A percentile compares a stretch with the other conserved stretches of the same genome.
Conservation (phyloP, 140 eudicot species). For the Senecio squalidus region DNA sequence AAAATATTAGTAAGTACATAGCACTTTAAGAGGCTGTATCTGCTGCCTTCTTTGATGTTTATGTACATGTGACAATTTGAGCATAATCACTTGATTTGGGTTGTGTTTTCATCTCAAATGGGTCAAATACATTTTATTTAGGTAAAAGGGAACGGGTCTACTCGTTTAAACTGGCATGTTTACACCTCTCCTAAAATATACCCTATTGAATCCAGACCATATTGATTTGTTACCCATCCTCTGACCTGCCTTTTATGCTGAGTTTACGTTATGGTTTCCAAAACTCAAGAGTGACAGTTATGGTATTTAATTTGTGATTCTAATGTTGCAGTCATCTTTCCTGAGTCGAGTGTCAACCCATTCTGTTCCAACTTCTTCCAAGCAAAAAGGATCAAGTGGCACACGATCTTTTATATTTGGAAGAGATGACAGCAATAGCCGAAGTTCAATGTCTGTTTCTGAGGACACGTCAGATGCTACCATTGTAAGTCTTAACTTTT, state of each 20-base stretch:
- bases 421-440: constrained; percentile 90
- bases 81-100: too few species aligned
- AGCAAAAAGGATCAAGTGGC: constrained; percentile 46
- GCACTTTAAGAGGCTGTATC: not conserved
- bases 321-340: constrained; percentile 67
- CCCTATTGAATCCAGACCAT: too few species aligned
- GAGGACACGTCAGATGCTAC: constrained; percentile 54
- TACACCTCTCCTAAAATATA: too few species aligned
- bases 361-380: constrained; percentile 41
- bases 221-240: too few species aligned
- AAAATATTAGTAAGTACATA: not conserved
- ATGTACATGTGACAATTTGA: too few species aligned
- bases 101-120: too few species aligned
- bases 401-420: constrained; percentile 67
- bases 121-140: too few species aligned
- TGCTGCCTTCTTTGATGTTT: not conserved
- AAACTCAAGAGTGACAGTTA: not conserved
- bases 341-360: constrained; percentile 49
- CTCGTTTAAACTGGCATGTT: too few species aligned
- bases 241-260: too few species aligned
- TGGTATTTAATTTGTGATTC: constrained; percentile 5
- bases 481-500: constrained; percentile 42
- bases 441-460: constrained; percentile 52
- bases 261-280: not conserved
- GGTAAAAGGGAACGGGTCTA: too few species aligned